These are phyloP conservation scores for Cryptococcus sp. DNA, from an alignment of 1,284 basidiomycete genomes.

Conservation along the genomic window DNA sequence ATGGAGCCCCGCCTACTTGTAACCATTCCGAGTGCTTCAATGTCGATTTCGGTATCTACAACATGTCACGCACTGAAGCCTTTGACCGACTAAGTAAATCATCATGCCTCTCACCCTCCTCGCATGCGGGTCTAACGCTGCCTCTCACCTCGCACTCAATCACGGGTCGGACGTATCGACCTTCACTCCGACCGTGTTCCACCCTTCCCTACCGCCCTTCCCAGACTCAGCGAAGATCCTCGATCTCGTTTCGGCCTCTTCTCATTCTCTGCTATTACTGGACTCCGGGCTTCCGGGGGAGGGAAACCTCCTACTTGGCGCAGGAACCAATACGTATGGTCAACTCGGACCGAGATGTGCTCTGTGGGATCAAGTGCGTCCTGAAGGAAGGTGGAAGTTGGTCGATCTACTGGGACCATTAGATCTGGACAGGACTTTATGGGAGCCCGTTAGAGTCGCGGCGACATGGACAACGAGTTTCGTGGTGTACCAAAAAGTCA, in stretches of 20 bases:
- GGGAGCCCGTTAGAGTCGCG: constrained; percentile 56
- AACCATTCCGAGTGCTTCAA: no score
- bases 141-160: constrained; percentile 69
- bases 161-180: constrained; percentile 62
- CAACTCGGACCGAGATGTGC: constrained; percentile 44
- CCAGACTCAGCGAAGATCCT: constrained; percentile 16
- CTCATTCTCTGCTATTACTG: constrained; percentile 41
- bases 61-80: no score
- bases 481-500: constrained; percentile 53
- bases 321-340: constrained; percentile 46
- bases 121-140: constrained; percentile 74
- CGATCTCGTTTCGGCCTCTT: constrained; percentile 40
- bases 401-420: constrained; percentile 21
- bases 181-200: constrained; percentile 58
- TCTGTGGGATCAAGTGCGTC: constrained; percentile 28
- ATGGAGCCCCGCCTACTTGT: no score
- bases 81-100: no score
- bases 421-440: constrained; percentile 33
- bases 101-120: constrained; percentile 47
- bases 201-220: constrained; percentile 25
- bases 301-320: constrained; percentile 34
- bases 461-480: constrained; percentile 82
- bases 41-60: no score
- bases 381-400: constrained; percentile 31
- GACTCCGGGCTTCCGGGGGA: not conserved